Percentiles rank a stretch among this genome's conserved stretches.
These are phyloP conservation scores for Monilinia laxa DNA, from an alignment of 2,329 filamentous ascomycete genomes.

Conservation along the genomic window DNA sequence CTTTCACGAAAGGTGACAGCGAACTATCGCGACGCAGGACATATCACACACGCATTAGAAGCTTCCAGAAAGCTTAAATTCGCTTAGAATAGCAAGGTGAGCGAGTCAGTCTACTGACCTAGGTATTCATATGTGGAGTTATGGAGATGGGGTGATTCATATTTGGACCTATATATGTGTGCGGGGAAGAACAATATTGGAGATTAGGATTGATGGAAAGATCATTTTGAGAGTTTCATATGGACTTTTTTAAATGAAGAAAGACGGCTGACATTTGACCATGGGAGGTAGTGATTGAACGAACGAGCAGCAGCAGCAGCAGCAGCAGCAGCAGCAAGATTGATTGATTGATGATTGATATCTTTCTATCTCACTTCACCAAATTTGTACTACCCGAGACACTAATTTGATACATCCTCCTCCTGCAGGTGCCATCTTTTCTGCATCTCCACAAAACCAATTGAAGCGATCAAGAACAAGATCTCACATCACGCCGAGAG, in stretches of 20 bases:
- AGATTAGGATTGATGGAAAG: conserved; percentile 5
- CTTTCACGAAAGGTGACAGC: not conserved
- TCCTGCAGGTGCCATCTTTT: not conserved
- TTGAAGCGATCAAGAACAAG: not conserved
- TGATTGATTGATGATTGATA: not conserved
- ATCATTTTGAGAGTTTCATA: not conserved
- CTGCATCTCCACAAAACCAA: not conserved
- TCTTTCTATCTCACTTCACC: not conserved
- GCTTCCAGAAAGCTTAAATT: not conserved
- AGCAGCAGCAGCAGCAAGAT: no score
- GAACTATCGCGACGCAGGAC: conserved; percentile 5
- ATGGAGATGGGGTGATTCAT: no score
- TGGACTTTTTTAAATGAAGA: conserved; percentile 2
- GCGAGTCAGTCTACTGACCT: not conserved
- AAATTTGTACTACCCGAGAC: not conserved
- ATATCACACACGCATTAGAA: not conserved
- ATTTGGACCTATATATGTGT: not conserved
- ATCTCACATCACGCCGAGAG: not conserved
- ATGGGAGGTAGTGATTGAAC: not conserved
- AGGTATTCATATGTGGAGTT: not conserved
- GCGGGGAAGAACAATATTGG: conserved; percentile 1
- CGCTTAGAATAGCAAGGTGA: conserved; percentile 1
- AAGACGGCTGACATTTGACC: not conserved
- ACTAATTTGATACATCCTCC: not conserved
- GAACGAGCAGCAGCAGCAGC: not conserved